Evolutionary conservation across 345 rosid genomes (phyloP), one percentile per base, ranked within the genome.

Genomic region (Balakata baccata): DNA sequence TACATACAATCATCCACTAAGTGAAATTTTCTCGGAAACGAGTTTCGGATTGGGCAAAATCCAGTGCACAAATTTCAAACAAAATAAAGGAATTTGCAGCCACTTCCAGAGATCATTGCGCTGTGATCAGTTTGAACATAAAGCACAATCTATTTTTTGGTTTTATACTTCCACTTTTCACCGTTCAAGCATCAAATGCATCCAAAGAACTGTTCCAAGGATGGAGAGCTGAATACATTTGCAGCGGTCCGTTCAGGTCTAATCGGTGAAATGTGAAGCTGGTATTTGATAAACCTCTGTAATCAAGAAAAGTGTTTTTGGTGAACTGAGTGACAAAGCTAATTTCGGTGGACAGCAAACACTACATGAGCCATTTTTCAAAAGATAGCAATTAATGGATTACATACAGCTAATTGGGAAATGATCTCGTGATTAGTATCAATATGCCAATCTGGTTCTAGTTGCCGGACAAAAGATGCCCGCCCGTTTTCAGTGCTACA

Each of bases 381-480:
- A 70, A 51, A 61, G 5, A 2, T 10, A 50, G 62, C 43, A 63
- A 25, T 75, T 9, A 47, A 13, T 47, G 34, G 34, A 29, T 29
- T 23, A 66, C 75, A 72, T 90, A 96, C 99, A 82, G 99, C 87
- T 78, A 96, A 85, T 72, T 91, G 99, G 52, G 89, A 80, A 71
- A 81, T 75, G 69, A 93, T 82, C 79, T 96, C 97, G 25, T 86
- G 89, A 77, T 87, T 93, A 43, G 96, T 81, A 78, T 96, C 97
- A 6, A 96, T 88, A 84, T 96, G 99, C 98, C 99, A 95, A 75
- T 93, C 98, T 47, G 99, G 99, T 79, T 92, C 99, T 66, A 95
- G 92, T 68, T 95, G 99, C 64, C 98, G 87, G 22, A 92, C 99
- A 75, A 95, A 95, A 10, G 99, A 95, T 43, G 96, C 78, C 61